Evolutionary conservation across 305 asterid genomes (phyloP).

Genomic region (Rubia occidens): DNA sequence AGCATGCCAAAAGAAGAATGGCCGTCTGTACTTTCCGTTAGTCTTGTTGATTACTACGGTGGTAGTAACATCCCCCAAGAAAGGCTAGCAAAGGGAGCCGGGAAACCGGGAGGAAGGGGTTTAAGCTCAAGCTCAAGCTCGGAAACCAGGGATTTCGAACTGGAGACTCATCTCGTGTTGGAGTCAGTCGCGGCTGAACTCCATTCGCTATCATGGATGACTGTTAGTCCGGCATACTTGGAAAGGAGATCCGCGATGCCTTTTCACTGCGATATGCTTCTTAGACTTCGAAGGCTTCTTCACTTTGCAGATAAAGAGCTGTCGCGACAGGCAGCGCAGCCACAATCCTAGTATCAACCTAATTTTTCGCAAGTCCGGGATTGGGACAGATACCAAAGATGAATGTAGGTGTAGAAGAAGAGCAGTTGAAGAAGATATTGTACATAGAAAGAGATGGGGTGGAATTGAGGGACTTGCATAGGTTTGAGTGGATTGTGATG

Average conservation of each 20-base stretch:
- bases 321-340: constrained; percentile 61
- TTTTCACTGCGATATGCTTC: constrained; percentile 89
- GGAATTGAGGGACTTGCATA: background rate
- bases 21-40: constrained; percentile 89
- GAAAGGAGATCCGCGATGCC: constrained; percentile 89
- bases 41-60: constrained; percentile 83
- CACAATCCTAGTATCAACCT: constrained; percentile 18
- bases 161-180: constrained; percentile 57
- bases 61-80: constrained; percentile 53
- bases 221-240: constrained; percentile 79
- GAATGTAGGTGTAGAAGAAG: background rate
- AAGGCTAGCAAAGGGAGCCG: constrained; percentile 40
- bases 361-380: background rate
- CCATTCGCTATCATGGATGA: constrained; percentile 96
- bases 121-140: constrained; percentile 19
- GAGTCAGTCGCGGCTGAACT: constrained; percentile 87
- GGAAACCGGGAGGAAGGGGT: constrained; percentile 51
- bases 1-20: constrained; percentile 73
- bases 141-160: constrained; percentile 59
- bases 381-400: background rate
- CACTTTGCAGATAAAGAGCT: constrained; percentile 91
- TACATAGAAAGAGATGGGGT: background rate
- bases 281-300: constrained; percentile 82
- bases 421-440: background rate
- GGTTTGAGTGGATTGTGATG: background rate